Percentiles rank a stretch among this genome's conserved stretches.
These are phyloP conservation scores for Vaccinium corymbosum DNA, from an alignment of 148 eudicot genomes.

Conservation along the genomic window DNA sequence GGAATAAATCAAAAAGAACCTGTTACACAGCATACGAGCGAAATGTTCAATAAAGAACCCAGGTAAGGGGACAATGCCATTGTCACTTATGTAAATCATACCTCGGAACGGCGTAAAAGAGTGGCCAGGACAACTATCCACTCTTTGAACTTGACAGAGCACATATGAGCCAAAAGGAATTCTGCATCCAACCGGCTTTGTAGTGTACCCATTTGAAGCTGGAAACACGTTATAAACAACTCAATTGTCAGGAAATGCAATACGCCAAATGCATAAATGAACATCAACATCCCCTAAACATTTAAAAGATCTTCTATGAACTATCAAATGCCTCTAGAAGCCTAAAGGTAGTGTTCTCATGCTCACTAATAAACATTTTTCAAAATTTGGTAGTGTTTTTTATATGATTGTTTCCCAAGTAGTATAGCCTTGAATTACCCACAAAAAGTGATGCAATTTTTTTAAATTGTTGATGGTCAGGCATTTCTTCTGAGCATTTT, in stretches of 20 bases:
- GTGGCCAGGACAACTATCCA: slow-evolving; percentile 99
- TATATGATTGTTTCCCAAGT: neutral
- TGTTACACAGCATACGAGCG: slow-evolving; percentile 23
- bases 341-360: neutral
- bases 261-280: neutral
- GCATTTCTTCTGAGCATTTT: neutral
- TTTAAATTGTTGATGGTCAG: neutral
- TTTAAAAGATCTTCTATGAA: neutral
- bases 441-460: neutral
- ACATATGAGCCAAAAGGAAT: slow-evolving; percentile 95
- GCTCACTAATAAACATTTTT: neutral
- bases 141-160: slow-evolving; percentile 97
- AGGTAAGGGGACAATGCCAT: neutral
- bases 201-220: slow-evolving; percentile 92
- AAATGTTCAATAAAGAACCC: neutral
- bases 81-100: slow-evolving; percentile 19
- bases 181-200: slow-evolving; percentile 98
- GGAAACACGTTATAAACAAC: slow-evolving; percentile 17
- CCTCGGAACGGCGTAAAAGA: slow-evolving; percentile 93
- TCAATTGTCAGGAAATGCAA: neutral
- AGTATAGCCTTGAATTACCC: neutral
- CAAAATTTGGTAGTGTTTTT: neutral
- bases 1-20: slow-evolving; percentile 92
- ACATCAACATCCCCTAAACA: neutral
- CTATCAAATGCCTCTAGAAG: neutral